A percentile compares a stretch with the other conserved stretches of the same genome.
Conservation (phyloP, 2,329 filamentous ascomycete genomes). For the Sporothrix variecibatus region DNA sequence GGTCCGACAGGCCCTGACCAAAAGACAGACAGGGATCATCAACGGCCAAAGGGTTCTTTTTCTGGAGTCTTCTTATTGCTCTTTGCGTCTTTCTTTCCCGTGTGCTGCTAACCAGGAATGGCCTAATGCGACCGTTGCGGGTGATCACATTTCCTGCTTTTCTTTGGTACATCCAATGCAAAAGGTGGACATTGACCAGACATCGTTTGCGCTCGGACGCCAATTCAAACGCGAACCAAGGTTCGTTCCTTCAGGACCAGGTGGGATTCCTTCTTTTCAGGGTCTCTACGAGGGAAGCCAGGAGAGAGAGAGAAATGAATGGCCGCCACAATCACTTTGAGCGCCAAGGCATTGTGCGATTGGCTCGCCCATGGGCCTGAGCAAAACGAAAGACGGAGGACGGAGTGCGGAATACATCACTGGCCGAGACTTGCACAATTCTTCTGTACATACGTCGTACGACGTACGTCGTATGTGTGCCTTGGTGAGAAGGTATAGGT, state of each 20-base stretch:
- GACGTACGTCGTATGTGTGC: too few relatives aligned
- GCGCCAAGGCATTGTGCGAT: neutral
- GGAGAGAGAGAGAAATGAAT: neutral
- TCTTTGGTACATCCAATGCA: conserved; percentile 19
- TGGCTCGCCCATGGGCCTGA: neutral
- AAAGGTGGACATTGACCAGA: neutral
- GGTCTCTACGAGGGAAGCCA: neutral
- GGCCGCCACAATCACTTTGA: neutral
- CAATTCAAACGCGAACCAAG: conserved; percentile 22
- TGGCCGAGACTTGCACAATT: neutral
- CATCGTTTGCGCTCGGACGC: conserved; percentile 19
- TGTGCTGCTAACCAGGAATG: neutral
- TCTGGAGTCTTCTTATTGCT: neutral
- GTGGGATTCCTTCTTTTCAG: neutral
- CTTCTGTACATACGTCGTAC: too few relatives aligned
- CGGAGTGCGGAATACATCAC: neutral
- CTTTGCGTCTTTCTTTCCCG: neutral
- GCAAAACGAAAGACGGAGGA: neutral
- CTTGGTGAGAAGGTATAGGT: neutral
- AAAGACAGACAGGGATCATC: neutral
- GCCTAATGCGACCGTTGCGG: conserved; percentile 9
- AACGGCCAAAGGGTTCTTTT: neutral
- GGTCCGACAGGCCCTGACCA: neutral
- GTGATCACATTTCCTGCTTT: conserved; percentile 14
- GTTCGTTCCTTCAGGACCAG: neutral